These are phyloP conservation scores for Rhynchospora pubera DNA, from an alignment of 176 grass and related monocot species.

Conservation along the genomic window DNA sequence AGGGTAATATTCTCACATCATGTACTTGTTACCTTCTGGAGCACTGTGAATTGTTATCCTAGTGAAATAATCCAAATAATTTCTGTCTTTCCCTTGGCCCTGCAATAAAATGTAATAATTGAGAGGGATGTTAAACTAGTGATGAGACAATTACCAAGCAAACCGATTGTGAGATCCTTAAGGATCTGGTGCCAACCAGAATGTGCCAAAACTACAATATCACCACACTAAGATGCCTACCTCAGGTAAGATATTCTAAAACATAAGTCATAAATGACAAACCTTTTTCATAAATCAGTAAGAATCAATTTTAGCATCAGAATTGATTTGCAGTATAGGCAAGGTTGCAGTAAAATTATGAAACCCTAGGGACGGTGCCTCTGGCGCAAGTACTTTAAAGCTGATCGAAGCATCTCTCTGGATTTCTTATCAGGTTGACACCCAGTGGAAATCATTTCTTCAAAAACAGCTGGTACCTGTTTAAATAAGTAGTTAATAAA, in stretches of 20 bases:
- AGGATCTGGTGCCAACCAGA: not conserved
- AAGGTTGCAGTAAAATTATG: not conserved
- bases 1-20: not conserved
- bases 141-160: not conserved
- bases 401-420: constrained; percentile 88
- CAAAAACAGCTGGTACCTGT: constrained; percentile 86
- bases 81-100: not conserved
- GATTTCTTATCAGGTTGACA: constrained; percentile 91
- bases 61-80: not conserved
- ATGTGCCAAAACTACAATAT: not conserved
- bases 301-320: not conserved
- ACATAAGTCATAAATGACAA: not conserved
- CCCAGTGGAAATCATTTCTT: constrained; percentile 95
- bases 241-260: not conserved
- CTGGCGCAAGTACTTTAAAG: constrained; percentile 78
- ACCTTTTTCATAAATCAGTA: not conserved
- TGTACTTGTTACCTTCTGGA: not conserved
- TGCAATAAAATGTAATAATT: not conserved
- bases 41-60: not conserved
- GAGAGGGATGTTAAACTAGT: not conserved
- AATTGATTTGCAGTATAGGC: not conserved
- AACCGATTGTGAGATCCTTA: not conserved
- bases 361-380: constrained; percentile 24
- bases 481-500: not conserved
- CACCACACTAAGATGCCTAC: not conserved